Percentiles rank a stretch among this genome's conserved stretches.
Evolutionary conservation across 768 basidiomycete species (phyloP).

Genomic region (Hygrocybe coccinea): DNA sequence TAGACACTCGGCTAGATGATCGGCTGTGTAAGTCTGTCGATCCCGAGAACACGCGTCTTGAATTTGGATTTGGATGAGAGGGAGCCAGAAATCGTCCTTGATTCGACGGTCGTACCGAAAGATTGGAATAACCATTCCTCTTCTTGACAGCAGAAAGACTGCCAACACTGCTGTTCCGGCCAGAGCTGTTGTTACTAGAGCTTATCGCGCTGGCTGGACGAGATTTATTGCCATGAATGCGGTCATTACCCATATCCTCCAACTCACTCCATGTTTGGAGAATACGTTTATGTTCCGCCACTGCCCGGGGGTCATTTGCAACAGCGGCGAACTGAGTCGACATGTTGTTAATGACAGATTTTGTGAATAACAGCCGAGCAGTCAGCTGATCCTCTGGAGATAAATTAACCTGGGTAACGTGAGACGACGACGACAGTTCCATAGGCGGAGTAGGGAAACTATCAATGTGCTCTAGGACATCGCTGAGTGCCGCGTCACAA

Average conservation of each 20-base stretch:
- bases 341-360: slow-evolving; percentile 45
- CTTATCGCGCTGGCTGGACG: slow-evolving; percentile 62
- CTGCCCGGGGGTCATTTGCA: slow-evolving; percentile 55
- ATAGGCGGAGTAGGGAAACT: slow-evolving; percentile 66
- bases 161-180: slow-evolving; percentile 46
- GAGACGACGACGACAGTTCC: slow-evolving; percentile 51
- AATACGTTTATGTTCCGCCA: slow-evolving; percentile 58
- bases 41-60: slow-evolving; percentile 50
- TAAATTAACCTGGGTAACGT: slow-evolving; percentile 35
- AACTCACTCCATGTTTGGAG: slow-evolving; percentile 78
- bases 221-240: slow-evolving; percentile 55
- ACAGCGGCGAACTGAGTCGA: slow-evolving; percentile 38
- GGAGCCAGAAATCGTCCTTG: slow-evolving; percentile 38
- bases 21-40: slow-evolving; percentile 43
- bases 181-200: slow-evolving; percentile 50
- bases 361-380: slow-evolving; percentile 62
- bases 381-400: slow-evolving; percentile 65
- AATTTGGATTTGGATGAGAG: slow-evolving; percentile 37
- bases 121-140: slow-evolving; percentile 33
- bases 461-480: slow-evolving; percentile 81
- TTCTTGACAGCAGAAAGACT: slow-evolving; percentile 22
- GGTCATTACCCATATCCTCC: slow-evolving; percentile 74
- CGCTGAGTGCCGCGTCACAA: slow-evolving; percentile 77
- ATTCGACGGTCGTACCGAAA: slow-evolving; percentile 37
- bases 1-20: slow-evolving; percentile 56